Conservation (phyloP, 768 basidiomycete genomes). For the Russula earlei region DNA sequence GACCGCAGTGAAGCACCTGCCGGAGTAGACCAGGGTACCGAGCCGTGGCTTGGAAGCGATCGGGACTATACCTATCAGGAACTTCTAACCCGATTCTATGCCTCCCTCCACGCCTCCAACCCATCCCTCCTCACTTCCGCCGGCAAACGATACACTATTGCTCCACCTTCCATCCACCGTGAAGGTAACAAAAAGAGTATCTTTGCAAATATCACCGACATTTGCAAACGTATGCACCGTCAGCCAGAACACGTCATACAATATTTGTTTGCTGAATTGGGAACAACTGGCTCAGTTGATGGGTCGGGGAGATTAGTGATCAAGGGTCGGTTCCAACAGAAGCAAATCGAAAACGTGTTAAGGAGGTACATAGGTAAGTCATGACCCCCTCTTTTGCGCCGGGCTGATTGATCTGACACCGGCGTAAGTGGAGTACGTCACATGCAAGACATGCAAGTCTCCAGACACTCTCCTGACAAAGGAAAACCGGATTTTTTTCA, state of each 20-base stretch:
- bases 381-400: conserved; percentile 1
- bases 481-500: conserved; percentile 99
- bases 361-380: conserved; percentile 88
- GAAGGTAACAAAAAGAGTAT: conserved; percentile 98
- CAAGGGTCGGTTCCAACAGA: conserved; percentile 96
- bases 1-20: conserved; percentile 40
- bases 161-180: conserved; percentile 85
- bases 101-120: conserved; percentile 85
- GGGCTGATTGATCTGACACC: background rate
- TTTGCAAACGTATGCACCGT: conserved; percentile 97
- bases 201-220: conserved; percentile 94
- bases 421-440: conserved; percentile 85
- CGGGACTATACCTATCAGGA: conserved; percentile 95
- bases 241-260: conserved; percentile 96
- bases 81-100: conserved; percentile 92
- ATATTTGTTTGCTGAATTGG: conserved; percentile 96
- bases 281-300: conserved; percentile 93
- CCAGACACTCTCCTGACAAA: conserved; percentile 94
- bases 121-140: conserved; percentile 78
- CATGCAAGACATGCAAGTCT: conserved; percentile 99
- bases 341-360: conserved; percentile 95
- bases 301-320: conserved; percentile 88
- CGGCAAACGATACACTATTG: conserved; percentile 94
- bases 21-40: conserved; percentile 63
- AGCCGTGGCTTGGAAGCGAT: conserved; percentile 87